These are phyloP conservation scores for Camelina neglecta DNA, from an alignment of 345 rosid species.

Conservation along the genomic window DNA sequence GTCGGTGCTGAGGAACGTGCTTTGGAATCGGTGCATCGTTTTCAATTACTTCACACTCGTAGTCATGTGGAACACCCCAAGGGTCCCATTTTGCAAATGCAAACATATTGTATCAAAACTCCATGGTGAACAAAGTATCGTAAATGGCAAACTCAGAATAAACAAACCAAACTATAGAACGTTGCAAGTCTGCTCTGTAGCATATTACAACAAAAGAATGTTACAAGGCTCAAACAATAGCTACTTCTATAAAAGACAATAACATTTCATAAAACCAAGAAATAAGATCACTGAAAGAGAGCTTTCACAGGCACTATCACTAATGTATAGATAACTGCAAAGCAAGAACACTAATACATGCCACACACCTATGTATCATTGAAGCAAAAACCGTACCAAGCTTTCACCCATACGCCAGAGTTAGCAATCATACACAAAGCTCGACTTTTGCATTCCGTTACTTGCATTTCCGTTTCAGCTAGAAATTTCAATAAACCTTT, in stretches of 20 bases:
- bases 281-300: background rate
- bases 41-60: slow-evolving; percentile 89
- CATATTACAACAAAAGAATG: background rate
- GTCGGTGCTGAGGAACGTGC: slow-evolving; percentile 92
- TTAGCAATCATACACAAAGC: slow-evolving; percentile 9
- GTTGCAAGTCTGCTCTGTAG: background rate
- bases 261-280: background rate
- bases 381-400: slow-evolving; percentile 14
- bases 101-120: background rate
- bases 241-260: slow-evolving; percentile 6
- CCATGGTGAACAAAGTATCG: background rate
- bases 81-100: slow-evolving; percentile 90
- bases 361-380: background rate
- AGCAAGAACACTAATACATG: slow-evolving; percentile 1
- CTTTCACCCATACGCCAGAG: background rate
- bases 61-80: slow-evolving; percentile 97
- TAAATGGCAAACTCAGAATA: background rate
- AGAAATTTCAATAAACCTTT: background rate
- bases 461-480: background rate
- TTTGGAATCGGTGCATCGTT: slow-evolving; percentile 89
- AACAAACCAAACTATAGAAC: background rate
- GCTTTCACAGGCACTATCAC: background rate
- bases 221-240: background rate
- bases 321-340: slow-evolving; percentile 7
- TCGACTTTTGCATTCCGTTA: background rate